A percentile compares a stretch with the other conserved stretches of the same genome.
Conservation (phyloP, 31 red algal species). For the Asparagopsis taxiformis region DNA sequence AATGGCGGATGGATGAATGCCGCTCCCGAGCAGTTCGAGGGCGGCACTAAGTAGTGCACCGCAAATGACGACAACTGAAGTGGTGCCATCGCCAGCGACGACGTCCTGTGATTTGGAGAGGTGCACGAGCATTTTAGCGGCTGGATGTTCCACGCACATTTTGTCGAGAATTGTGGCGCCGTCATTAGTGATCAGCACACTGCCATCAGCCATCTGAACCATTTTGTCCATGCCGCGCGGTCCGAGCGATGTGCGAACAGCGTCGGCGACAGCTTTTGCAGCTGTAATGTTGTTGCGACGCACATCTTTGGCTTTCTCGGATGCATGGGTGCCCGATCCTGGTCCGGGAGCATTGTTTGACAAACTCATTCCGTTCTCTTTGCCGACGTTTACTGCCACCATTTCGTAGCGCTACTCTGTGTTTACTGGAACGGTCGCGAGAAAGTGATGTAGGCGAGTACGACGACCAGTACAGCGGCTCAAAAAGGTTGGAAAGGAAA, state of each 20-base stretch:
- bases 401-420: no score
- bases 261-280: slow-evolving; percentile 94
- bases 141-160: slow-evolving; percentile 93
- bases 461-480: no score
- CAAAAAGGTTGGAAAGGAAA: no score
- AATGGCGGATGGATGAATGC: slow-evolving; percentile 89
- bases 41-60: slow-evolving; percentile 81
- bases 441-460: no score
- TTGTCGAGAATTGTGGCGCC: slow-evolving; percentile 95
- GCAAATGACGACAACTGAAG: slow-evolving; percentile 91
- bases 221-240: slow-evolving; percentile 99
- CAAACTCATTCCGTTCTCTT: no score
- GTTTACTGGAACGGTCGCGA: no score
- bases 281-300: slow-evolving; percentile 91
- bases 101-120: slow-evolving; percentile 92
- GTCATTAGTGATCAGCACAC: slow-evolving; percentile 98
- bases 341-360: no score
- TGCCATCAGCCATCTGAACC: slow-evolving; percentile 72
- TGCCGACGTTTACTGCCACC: no score
- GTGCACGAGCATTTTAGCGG: slow-evolving; percentile 97
- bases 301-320: slow-evolving; percentile 89
- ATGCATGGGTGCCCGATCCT: slow-evolving; percentile 22
- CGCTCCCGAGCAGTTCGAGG: slow-evolving; percentile 67
- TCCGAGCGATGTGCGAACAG: slow-evolving; percentile 87
- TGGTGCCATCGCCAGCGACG: slow-evolving; percentile 96